phyloP scores from a whole-genome alignment of 768 basidiomycete species.

The Leccinum barrowsii region DNA sequence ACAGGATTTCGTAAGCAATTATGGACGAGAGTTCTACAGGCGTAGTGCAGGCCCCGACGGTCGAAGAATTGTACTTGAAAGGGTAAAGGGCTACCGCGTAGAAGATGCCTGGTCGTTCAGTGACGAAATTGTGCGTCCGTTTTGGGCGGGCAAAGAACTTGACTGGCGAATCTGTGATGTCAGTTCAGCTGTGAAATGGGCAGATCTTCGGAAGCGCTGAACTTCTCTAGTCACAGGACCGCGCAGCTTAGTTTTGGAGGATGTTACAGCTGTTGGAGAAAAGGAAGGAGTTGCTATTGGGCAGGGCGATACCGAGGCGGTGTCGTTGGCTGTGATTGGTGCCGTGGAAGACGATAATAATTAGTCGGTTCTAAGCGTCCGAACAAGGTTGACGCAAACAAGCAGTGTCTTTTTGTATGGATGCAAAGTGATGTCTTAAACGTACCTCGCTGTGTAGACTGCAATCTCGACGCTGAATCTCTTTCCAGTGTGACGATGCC shows the following conservation, averaged over 20 bases:
- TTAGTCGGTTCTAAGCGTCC: neutral
- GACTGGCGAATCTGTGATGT: slow-evolving; percentile 58
- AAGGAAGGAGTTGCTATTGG: neutral
- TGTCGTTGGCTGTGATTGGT: slow-evolving; percentile 21
- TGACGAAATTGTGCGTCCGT: slow-evolving; percentile 65
- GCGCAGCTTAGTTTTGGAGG: neutral
- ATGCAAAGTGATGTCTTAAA: slow-evolving; percentile 1
- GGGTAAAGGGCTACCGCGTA: slow-evolving; percentile 37
- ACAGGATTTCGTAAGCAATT: slow-evolving; percentile 70
- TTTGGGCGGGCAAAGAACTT: slow-evolving; percentile 82
- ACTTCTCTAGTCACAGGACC: slow-evolving; percentile 3
- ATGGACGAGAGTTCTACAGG: slow-evolving; percentile 82
- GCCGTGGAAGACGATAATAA: slow-evolving; percentile 3
- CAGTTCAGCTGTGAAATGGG: slow-evolving; percentile 1
- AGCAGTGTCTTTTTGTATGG: slow-evolving; percentile 3
- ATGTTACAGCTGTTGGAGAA: neutral
- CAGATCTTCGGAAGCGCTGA: neutral
- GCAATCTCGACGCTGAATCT: neutral
- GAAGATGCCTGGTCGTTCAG: slow-evolving; percentile 44
- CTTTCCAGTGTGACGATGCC: neutral
- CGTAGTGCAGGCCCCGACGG: slow-evolving; percentile 30
- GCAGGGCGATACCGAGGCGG: slow-evolving; percentile 22
- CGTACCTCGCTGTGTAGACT: slow-evolving; percentile 12
- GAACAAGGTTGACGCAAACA: slow-evolving; percentile 1
- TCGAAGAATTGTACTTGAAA: slow-evolving; percentile 42